A percentile compares a stretch with the other conserved stretches of the same genome.
Conservation (phyloP, 495 filamentous ascomycete species). For the Lichenothelia convexa region DNA sequence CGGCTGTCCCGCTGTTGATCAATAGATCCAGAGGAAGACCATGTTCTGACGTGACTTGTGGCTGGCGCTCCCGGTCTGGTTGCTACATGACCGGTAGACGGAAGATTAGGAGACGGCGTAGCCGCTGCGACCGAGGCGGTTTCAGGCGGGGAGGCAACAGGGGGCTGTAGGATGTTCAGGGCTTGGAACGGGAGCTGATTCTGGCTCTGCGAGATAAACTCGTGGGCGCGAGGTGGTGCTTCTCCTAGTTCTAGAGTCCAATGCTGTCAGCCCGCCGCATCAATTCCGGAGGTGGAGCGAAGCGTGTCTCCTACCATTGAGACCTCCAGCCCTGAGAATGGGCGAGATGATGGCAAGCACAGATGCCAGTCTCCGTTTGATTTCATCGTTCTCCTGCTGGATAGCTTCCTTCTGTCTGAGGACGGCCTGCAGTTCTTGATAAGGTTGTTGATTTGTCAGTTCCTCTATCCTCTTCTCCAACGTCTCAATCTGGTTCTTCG, state of each 20-base stretch:
- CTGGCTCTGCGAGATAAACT: too few relatives aligned
- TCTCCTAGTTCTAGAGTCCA: too few relatives aligned
- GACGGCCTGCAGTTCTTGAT: conserved; percentile 56
- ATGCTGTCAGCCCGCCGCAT: too few relatives aligned
- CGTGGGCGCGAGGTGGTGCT: too few relatives aligned
- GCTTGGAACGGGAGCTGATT: too few relatives aligned
- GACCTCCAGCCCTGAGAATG: conserved; percentile 21
- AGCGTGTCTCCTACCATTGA: conserved; percentile 12
- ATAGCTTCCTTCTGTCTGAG: conserved; percentile 50
- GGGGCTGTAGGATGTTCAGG: too few relatives aligned
- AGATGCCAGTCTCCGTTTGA: conserved; percentile 39
- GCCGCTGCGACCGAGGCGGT: too few relatives aligned
- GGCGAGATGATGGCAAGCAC: conserved; percentile 50
- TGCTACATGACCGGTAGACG: too few relatives aligned
- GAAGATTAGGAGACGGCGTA: too few relatives aligned
- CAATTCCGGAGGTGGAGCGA: too few relatives aligned
- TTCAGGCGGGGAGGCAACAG: too few relatives aligned
- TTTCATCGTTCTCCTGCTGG: conserved; percentile 50
- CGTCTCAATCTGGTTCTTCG: conserved; percentile 20
- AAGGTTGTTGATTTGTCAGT: conserved; percentile 43
- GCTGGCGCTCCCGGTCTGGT: too few relatives aligned
- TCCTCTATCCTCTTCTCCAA: conserved; percentile 20
- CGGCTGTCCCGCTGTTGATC: conserved; percentile 37
- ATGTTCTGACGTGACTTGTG: conserved; percentile 9
- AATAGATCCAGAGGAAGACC: conserved; percentile 6